These are phyloP conservation scores for Xerocomellus dryophilus DNA, from an alignment of 768 basidiomycete species.

Conservation along the genomic window DNA sequence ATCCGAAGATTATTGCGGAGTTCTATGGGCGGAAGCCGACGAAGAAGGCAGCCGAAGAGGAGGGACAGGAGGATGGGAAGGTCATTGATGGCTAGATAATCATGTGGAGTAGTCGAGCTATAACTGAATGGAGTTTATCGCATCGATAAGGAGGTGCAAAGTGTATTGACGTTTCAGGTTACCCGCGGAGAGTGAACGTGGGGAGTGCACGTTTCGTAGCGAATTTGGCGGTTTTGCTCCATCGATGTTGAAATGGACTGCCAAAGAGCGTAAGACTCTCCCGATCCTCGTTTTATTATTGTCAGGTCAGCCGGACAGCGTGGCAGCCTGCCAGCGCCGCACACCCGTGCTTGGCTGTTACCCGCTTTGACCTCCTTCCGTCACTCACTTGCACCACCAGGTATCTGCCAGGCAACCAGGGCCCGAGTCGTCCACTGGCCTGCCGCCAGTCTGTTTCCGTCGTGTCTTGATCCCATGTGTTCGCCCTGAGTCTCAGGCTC, in stretches of 20 bases:
- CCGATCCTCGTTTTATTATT: constrained; percentile 19
- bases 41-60: constrained; percentile 55
- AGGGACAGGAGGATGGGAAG: constrained; percentile 38
- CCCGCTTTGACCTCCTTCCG: constrained; percentile 25
- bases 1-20: constrained; percentile 92
- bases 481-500: constrained; percentile 31
- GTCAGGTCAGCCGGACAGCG: constrained; percentile 27
- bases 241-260: constrained; percentile 15
- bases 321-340: constrained; percentile 30
- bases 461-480: constrained; percentile 30
- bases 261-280: constrained; percentile 25
- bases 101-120: not conserved
- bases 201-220: constrained; percentile 18
- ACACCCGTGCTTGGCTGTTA: constrained; percentile 12
- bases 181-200: constrained; percentile 18
- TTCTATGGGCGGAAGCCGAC: constrained; percentile 84
- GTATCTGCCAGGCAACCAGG: constrained; percentile 32
- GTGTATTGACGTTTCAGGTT: constrained; percentile 8
- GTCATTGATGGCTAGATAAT: constrained; percentile 59
- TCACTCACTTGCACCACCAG: constrained; percentile 23
- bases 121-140: not conserved
- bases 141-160: constrained; percentile 21
- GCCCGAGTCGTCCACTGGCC: constrained; percentile 6
- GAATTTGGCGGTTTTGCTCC: constrained; percentile 11
- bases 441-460: constrained; percentile 23